Conservation (phyloP, 2,329 filamentous ascomycete genomes). For the Cercospora canescens region DNA sequence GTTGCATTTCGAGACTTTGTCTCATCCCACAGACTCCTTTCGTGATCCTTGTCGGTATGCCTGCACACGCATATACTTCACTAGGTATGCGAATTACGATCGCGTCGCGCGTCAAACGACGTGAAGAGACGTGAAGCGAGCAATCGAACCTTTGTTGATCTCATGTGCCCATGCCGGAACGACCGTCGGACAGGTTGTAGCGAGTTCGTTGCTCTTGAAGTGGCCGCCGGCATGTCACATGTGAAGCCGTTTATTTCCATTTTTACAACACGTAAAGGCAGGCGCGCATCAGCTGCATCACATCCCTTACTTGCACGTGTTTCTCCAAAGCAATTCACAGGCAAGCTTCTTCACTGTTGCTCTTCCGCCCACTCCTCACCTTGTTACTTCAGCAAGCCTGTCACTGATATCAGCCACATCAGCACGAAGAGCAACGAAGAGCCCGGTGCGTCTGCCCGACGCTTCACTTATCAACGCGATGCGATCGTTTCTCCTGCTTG, state of each 20-base stretch:
- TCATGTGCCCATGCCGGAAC: not conserved
- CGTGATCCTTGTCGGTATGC: not conserved
- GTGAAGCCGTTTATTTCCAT: not conserved
- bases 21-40: not conserved
- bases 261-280: not conserved
- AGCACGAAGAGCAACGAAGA: not conserved
- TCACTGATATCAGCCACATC: not conserved
- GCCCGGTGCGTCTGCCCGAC: not conserved
- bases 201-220: too few species aligned
- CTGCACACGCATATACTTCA: slow-evolving; percentile 1
- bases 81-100: slow-evolving; percentile 4
- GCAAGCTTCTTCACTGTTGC: not conserved
- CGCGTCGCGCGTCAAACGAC: not conserved
- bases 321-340: not conserved
- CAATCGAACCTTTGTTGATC: not conserved
- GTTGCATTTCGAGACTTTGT: not conserved
- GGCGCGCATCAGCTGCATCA: not conserved
- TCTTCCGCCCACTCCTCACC: not conserved
- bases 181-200: too few species aligned
- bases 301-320: not conserved
- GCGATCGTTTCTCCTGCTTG: not conserved
- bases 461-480: not conserved
- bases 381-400: not conserved
- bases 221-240: not conserved
- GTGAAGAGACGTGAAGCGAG: not conserved